Evolutionary conservation across 768 basidiomycete genomes (phyloP).

Genomic region (Pleurotus pulmonarius): DNA sequence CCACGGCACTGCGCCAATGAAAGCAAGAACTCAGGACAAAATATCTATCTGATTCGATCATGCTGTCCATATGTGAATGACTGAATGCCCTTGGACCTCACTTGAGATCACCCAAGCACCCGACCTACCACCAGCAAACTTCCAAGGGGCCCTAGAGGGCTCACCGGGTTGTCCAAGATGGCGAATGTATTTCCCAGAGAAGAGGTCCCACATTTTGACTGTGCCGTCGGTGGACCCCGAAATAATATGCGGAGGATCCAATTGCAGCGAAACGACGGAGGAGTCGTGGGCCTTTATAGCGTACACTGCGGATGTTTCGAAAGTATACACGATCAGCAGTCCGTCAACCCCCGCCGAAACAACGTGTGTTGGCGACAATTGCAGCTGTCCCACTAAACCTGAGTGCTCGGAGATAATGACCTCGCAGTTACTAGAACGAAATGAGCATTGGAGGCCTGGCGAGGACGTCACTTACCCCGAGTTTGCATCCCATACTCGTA

Average conservation of each 20-base stretch:
- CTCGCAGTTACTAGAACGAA: not conserved
- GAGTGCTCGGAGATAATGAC: not conserved
- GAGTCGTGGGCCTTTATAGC: not conserved
- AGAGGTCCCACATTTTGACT: not conserved
- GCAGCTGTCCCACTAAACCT: not conserved
- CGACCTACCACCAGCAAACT: not conserved
- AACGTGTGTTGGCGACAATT: not conserved
- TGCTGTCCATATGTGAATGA: not conserved
- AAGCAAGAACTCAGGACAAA: not conserved
- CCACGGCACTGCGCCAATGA: not conserved
- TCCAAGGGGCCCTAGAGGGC: not conserved
- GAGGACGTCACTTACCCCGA: not conserved
- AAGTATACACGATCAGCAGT: not conserved
- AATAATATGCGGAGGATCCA: not conserved
- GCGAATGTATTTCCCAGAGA: not conserved
- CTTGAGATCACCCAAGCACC: not conserved
- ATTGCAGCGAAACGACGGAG: not conserved
- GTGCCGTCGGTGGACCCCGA: slow-evolving; percentile 2
- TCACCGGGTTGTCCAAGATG: not conserved
- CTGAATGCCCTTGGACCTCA: not conserved
- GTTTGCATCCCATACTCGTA: not conserved
- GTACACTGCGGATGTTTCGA: not conserved
- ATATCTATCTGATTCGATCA: not conserved
- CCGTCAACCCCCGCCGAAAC: slow-evolving; percentile 1
- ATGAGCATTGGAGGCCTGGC: not conserved